These are phyloP conservation scores for Phaeosphaeriaceae sp. DNA, from an alignment of 2,329 filamentous ascomycete species.

Conservation along the genomic window DNA sequence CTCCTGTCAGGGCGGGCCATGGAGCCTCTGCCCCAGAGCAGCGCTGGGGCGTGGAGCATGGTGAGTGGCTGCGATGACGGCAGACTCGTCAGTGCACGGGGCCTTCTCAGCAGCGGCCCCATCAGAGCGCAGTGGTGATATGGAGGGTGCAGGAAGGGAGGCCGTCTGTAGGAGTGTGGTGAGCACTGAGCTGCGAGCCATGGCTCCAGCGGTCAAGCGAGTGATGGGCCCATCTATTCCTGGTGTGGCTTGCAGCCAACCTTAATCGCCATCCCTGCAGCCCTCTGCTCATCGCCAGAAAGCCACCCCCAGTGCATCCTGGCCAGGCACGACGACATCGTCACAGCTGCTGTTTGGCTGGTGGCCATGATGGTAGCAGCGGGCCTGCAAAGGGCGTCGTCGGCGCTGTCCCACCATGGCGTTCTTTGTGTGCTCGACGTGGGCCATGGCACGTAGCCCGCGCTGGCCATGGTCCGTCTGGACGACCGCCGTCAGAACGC, in stretches of 20 bases:
- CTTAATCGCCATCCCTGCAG: constrained; percentile 43
- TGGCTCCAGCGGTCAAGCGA: constrained; percentile 30
- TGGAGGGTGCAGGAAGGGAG: constrained; percentile 33
- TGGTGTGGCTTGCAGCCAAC: constrained; percentile 49
- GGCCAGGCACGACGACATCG: constrained; percentile 27
- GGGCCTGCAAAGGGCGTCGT: constrained; percentile 23
- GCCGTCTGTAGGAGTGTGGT: constrained; percentile 37
- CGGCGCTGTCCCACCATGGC: constrained; percentile 27
- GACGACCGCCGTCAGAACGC: too few species aligned
- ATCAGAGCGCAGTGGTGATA: constrained; percentile 23
- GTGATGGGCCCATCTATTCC: constrained; percentile 43
- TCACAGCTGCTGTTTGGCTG: constrained; percentile 6
- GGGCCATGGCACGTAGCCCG: constrained; percentile 11
- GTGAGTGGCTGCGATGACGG: constrained; percentile 28
- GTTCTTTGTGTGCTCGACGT: constrained; percentile 17
- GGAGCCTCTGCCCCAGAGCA: constrained; percentile 25
- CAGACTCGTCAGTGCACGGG: constrained; percentile 37
- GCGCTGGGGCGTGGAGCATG: constrained; percentile 16
- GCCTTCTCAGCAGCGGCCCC: constrained; percentile 30
- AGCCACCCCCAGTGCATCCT: constrained; percentile 33
- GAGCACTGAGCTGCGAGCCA: constrained; percentile 27
- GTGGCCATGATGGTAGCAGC: constrained; percentile 8
- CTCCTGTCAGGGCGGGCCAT: constrained; percentile 28
- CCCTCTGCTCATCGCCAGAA: constrained; percentile 32
- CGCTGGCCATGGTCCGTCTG: too few species aligned